phyloP scores from a whole-genome alignment of 1,139 yeast species.

The Trichomonascaceae sp. region DNA sequence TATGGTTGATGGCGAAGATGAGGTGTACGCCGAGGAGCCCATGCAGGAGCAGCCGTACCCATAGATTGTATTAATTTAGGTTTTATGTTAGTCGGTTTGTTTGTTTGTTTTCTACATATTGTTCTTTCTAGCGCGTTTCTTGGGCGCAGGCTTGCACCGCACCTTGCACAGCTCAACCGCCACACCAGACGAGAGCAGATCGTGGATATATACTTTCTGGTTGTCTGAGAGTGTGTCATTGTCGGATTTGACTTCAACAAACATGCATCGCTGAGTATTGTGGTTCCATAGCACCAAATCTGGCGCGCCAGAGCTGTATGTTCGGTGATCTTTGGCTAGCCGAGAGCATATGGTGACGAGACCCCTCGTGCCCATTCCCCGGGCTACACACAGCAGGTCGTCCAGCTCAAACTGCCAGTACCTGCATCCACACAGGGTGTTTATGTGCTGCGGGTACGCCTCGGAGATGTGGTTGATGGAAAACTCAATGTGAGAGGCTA shows the following conservation, averaged over 20 bases:
- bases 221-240: slow-evolving; percentile 28
- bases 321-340: slow-evolving; percentile 20
- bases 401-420: slow-evolving; percentile 21
- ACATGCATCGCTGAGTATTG: slow-evolving; percentile 11
- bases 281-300: slow-evolving; percentile 26
- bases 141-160: too few relatives aligned
- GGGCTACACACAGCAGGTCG: slow-evolving; percentile 17
- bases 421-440: slow-evolving; percentile 18
- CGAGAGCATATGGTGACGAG: slow-evolving; percentile 17
- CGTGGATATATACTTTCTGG: slow-evolving; percentile 28
- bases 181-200: slow-evolving; percentile 18
- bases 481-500: slow-evolving; percentile 5
- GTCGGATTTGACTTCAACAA: slow-evolving; percentile 27
- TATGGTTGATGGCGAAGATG: slow-evolving; percentile 29
- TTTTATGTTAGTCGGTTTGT: slow-evolving; percentile 6
- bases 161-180: slow-evolving; percentile 26
- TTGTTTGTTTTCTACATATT: slow-evolving; percentile 3
- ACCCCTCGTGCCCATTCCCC: slow-evolving; percentile 17
- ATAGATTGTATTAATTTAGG: background rate
- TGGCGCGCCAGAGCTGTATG: slow-evolving; percentile 25
- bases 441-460: slow-evolving; percentile 6
- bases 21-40: slow-evolving; percentile 13
- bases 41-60: background rate
- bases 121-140: slow-evolving; percentile 5
- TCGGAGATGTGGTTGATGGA: slow-evolving; percentile 5